A percentile compares a stretch with the other conserved stretches of the same genome.
Evolutionary conservation across 2,329 filamentous ascomycete genomes (phyloP).

Genomic region (Tympanopsis confertula): DNA sequence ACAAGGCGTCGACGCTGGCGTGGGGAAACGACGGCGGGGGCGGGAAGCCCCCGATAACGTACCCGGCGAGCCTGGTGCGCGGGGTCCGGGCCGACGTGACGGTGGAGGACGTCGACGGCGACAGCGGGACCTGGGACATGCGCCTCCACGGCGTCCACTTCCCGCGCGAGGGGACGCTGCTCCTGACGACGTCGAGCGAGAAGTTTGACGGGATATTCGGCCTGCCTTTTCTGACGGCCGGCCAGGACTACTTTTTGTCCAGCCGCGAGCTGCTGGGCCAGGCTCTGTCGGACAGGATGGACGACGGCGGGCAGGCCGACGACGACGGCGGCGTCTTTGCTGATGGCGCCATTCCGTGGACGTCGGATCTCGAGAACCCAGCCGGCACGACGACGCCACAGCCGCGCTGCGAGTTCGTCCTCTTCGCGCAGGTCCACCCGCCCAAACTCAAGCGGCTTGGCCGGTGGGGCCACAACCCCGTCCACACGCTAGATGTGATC

Average conservation of each 20-base stretch:
- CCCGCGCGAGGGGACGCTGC: conserved; percentile 63
- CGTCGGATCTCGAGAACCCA: conserved; percentile 51
- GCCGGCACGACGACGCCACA: conserved; percentile 45
- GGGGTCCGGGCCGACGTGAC: conserved; percentile 60
- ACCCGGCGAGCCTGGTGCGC: conserved; percentile 43
- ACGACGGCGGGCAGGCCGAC: conserved; percentile 47
- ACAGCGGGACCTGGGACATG: conserved; percentile 69
- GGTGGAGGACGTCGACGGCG: conserved; percentile 59
- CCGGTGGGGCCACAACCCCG: conserved; percentile 8
- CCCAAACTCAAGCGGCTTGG: conserved; percentile 3
- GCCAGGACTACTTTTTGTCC: conserved; percentile 40
- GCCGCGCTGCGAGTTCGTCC: conserved; percentile 78
- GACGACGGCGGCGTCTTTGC: conserved; percentile 44
- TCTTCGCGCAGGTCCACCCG: conserved; percentile 71
- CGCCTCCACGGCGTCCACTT: conserved; percentile 77
- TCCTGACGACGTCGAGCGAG: conserved; percentile 82
- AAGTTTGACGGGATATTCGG: conserved; percentile 89
- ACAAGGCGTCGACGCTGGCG: conserved; percentile 29
- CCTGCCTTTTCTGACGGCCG: conserved; percentile 68
- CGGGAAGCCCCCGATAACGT: conserved; percentile 15
- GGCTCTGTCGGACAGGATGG: conserved; percentile 35
- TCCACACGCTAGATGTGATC: conserved; percentile 27
- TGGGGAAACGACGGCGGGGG: conserved; percentile 26
- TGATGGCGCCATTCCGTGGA: conserved; percentile 64
- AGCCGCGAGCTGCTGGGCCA: conserved; percentile 58